Evolutionary conservation across 2,329 filamentous ascomycete species (phyloP).

Genomic region (Lachnellula occidentalis): DNA sequence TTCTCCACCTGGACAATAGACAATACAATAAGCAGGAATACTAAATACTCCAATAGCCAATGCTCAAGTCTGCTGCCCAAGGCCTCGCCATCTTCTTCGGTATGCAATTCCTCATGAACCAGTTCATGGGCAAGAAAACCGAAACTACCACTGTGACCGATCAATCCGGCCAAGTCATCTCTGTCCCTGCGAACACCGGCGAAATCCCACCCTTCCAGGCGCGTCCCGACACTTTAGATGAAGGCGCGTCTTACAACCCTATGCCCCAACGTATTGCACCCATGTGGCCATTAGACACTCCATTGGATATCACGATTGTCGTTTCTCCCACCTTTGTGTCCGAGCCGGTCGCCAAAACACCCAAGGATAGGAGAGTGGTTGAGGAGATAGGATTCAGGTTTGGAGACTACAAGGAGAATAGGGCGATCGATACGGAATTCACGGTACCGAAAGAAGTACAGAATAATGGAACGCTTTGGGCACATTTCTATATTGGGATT

Average conservation of each 20-base stretch:
- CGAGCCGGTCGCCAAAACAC: slow-evolving; percentile 58
- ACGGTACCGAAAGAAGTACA: slow-evolving; percentile 73
- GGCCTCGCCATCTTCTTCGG: slow-evolving; percentile 50
- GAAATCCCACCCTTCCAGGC: slow-evolving; percentile 60
- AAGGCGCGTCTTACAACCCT: slow-evolving; percentile 56
- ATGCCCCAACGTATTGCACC: slow-evolving; percentile 71
- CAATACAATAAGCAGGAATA: background rate
- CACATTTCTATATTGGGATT: slow-evolving; percentile 85
- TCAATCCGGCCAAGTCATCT: slow-evolving; percentile 48
- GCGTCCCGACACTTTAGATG: slow-evolving; percentile 55
- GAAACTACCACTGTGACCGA: slow-evolving; percentile 39
- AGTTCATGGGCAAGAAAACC: slow-evolving; percentile 43
- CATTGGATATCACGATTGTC: slow-evolving; percentile 79
- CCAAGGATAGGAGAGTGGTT: slow-evolving; percentile 66
- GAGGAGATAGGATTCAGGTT: slow-evolving; percentile 75
- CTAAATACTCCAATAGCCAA: slow-evolving; percentile 22
- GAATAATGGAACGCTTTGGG: slow-evolving; percentile 89
- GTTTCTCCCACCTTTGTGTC: slow-evolving; percentile 71
- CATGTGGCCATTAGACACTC: slow-evolving; percentile 77
- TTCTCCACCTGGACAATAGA: background rate
- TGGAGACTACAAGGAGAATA: slow-evolving; percentile 72
- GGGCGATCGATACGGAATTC: slow-evolving; percentile 72
- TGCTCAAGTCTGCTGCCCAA: slow-evolving; percentile 39
- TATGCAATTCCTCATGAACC: slow-evolving; percentile 53
- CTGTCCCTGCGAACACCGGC: slow-evolving; percentile 48